phyloP scores from a whole-genome alignment of 495 filamentous ascomycete species.

The Neurospora pannonica region DNA sequence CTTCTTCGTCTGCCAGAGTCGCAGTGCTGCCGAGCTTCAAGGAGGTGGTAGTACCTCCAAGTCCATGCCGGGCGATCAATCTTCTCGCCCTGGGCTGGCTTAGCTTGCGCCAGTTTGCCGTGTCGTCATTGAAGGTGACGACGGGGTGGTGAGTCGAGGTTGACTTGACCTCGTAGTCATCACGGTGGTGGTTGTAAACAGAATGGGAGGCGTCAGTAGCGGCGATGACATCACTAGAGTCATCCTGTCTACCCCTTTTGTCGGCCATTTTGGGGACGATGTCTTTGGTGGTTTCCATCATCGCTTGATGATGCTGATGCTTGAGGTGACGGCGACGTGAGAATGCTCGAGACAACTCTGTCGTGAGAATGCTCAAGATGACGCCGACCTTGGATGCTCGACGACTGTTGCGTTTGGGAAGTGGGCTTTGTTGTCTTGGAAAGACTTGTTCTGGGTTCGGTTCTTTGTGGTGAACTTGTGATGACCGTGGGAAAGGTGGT shows the following conservation, averaged over 20 bases:
- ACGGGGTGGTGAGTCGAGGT: no score
- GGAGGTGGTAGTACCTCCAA: no score
- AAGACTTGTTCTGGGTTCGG: not conserved
- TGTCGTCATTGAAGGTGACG: no score
- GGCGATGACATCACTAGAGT: not conserved
- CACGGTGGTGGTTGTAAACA: no score
- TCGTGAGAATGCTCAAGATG: not conserved
- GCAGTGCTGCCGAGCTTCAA: no score
- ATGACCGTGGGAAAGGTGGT: not conserved
- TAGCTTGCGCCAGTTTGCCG: no score
- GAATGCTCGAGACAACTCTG: not conserved
- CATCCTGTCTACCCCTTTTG: not conserved
- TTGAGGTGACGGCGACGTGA: not conserved
- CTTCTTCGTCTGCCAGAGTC: no score
- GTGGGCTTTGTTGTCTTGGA: not conserved
- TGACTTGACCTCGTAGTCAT: no score
- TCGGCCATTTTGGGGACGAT: not conserved
- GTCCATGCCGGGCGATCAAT: no score
- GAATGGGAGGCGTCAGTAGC: no score
- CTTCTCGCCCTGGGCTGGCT: no score
- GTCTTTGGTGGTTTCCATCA: not conserved
- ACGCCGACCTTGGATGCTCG: not conserved
- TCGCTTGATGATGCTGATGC: not conserved
- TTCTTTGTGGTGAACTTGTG: not conserved
- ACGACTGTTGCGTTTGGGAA: not conserved